phyloP scores from a whole-genome alignment of 306 rosid genomes.

The Ceratonia siliqua region DNA sequence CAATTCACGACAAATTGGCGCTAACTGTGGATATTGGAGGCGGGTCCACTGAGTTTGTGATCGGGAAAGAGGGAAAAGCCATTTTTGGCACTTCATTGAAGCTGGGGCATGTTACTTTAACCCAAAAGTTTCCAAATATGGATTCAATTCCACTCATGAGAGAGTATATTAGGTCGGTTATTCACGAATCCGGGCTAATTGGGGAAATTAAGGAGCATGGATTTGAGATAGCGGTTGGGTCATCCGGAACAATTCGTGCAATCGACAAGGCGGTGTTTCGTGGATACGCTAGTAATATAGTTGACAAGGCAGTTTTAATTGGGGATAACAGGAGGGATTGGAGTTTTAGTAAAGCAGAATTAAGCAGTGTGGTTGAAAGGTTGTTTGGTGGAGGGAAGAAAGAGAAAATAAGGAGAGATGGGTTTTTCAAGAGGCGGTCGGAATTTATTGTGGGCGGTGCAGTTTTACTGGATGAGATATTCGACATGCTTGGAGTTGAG shows the following conservation, averaged over 20 bases:
- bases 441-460: constrained; percentile 47
- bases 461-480: constrained; percentile 44
- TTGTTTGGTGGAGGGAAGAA: constrained; percentile 34
- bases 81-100: constrained; percentile 37
- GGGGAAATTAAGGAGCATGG: constrained; percentile 29
- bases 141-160: constrained; percentile 29
- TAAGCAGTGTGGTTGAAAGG: constrained; percentile 36
- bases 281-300: constrained; percentile 10
- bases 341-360: constrained; percentile 39
- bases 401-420: constrained; percentile 31
- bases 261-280: constrained; percentile 37
- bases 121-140: constrained; percentile 30
- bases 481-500: constrained; percentile 39
- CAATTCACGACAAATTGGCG: constrained; percentile 31
- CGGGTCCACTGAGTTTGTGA: constrained; percentile 52
- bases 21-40: constrained; percentile 47
- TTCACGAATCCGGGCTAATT: constrained; percentile 36
- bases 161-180: constrained; percentile 31
- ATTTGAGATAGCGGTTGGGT: constrained; percentile 42
- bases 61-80: constrained; percentile 40
- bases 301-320: constrained; percentile 1
- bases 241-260: constrained; percentile 46
- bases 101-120: constrained; percentile 48
- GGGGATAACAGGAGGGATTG: constrained; percentile 38
- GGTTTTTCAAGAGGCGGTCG: constrained; percentile 31